A percentile compares a stretch with the other conserved stretches of the same genome.
Evolutionary conservation across 495 filamentous ascomycete genomes (phyloP).

Genomic region (Tuber microsphaerosporum): DNA sequence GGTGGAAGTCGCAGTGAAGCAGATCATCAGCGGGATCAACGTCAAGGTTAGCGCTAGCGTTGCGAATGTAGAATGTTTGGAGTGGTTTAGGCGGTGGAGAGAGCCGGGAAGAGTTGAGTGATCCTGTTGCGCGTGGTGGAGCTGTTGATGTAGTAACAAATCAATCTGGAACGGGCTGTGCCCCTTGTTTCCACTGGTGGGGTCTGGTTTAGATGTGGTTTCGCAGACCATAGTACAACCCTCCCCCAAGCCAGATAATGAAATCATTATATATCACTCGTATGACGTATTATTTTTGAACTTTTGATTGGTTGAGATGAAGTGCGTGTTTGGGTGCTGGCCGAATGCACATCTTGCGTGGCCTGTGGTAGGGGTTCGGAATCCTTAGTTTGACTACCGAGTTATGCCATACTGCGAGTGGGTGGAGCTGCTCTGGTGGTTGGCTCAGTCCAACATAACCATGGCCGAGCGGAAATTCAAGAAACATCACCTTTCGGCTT

Average conservation of each 20-base stretch:
- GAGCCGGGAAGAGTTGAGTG: constrained; percentile 44
- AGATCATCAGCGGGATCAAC: constrained; percentile 79
- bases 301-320: background rate
- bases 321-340: background rate
- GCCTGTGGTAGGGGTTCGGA: background rate
- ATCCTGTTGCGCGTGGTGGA: background rate
- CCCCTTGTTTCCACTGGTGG: background rate
- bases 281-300: background rate
- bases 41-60: constrained; percentile 82
- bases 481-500: background rate
- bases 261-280: background rate
- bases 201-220: background rate
- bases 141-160: background rate
- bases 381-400: background rate
- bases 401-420: background rate
- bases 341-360: background rate
- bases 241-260: background rate
- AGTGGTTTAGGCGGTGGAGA: constrained; percentile 80
- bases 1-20: constrained; percentile 87
- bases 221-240: background rate
- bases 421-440: no score
- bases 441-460: no score
- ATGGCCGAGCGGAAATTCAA: background rate
- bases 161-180: background rate
- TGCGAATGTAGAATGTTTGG: constrained; percentile 72